These are phyloP conservation scores for Solanum piurae DNA, from an alignment of 257 asterid species.

Conservation along the genomic window DNA sequence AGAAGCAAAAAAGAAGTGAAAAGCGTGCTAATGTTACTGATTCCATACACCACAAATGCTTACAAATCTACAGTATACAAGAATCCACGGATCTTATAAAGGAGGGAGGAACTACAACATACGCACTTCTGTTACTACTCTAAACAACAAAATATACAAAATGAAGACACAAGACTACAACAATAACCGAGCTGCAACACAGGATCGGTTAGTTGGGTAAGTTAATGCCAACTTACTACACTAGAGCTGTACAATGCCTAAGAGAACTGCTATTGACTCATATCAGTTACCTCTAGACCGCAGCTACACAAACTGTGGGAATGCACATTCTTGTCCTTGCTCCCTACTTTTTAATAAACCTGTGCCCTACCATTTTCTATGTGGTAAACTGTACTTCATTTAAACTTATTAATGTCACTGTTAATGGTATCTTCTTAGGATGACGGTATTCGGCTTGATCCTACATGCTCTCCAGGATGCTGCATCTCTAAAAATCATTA, in stretches of 20 bases:
- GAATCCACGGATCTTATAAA: not conserved
- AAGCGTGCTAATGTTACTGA: not conserved
- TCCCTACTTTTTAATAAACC: not conserved
- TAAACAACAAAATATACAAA: slow-evolving; percentile 1
- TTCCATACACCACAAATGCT: not conserved
- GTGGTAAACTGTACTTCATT: slow-evolving; percentile 8
- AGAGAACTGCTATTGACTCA: not conserved
- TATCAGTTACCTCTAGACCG: not conserved
- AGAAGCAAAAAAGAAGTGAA: not conserved
- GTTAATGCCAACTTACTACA: slow-evolving; percentile 1
- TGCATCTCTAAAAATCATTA: slow-evolving; percentile 4
- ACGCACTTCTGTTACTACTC: not conserved
- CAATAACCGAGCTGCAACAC: slow-evolving; percentile 1
- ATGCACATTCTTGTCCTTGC: not conserved
- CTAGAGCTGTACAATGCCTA: slow-evolving; percentile 7
- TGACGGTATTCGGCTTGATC: not conserved
- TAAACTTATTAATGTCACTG: not conserved
- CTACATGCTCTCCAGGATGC: not conserved
- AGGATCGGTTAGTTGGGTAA: not conserved
- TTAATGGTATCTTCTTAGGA: slow-evolving; percentile 1
- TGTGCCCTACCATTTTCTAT: not conserved
- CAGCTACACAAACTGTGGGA: slow-evolving; percentile 6
- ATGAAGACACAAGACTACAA: not conserved
- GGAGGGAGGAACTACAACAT: not conserved
- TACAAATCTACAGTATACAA: not conserved